Conservation (phyloP, 1,284 basidiomycete species). For the Xanthoconium separans region DNA sequence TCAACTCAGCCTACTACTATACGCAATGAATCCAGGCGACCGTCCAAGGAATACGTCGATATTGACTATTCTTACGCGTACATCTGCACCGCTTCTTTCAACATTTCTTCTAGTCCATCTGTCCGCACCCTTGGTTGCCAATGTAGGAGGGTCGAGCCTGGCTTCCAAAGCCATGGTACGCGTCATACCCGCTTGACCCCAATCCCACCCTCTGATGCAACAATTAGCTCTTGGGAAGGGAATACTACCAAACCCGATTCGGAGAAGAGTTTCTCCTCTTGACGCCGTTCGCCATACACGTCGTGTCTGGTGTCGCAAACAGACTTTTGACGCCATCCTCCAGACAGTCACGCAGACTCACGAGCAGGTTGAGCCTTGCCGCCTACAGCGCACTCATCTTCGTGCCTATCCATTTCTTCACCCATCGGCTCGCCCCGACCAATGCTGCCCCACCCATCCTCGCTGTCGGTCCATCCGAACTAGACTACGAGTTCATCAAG, state of each 20-base stretch:
- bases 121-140: slow-evolving; percentile 64
- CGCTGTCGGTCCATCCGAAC: slow-evolving; percentile 63
- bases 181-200: slow-evolving; percentile 10
- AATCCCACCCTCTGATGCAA: background rate
- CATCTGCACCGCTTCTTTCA: slow-evolving; percentile 59
- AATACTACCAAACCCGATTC: slow-evolving; percentile 72
- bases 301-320: slow-evolving; percentile 53
- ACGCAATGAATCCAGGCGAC: slow-evolving; percentile 7
- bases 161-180: slow-evolving; percentile 69
- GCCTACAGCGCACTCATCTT: slow-evolving; percentile 56
- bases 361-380: slow-evolving; percentile 50
- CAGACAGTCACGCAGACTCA: slow-evolving; percentile 39
- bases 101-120: slow-evolving; percentile 68
- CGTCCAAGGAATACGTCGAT: slow-evolving; percentile 6
- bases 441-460: slow-evolving; percentile 46
- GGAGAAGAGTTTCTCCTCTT: slow-evolving; percentile 65
- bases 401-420: slow-evolving; percentile 62
- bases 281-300: slow-evolving; percentile 58
- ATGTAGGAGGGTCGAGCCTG: slow-evolving; percentile 60
- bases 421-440: slow-evolving; percentile 52
- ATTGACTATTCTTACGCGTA: slow-evolving; percentile 51
- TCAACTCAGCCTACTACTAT: background rate
- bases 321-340: slow-evolving; percentile 44
- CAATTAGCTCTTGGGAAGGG: slow-evolving; percentile 66
- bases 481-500: slow-evolving; percentile 77